phyloP scores from a whole-genome alignment of 768 basidiomycete species.

The Tylopilus sp. region DNA sequence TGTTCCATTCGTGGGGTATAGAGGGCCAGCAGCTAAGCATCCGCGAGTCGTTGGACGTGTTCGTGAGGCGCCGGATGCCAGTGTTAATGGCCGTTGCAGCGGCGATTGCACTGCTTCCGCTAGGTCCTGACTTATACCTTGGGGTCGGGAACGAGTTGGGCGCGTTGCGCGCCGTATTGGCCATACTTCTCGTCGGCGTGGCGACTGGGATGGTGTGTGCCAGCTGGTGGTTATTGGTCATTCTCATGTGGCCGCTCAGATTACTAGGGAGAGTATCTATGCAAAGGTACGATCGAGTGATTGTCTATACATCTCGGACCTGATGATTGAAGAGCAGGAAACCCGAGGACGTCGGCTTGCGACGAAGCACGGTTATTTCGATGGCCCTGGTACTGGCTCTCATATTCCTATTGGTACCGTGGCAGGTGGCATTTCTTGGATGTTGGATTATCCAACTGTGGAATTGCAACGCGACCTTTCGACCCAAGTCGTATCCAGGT shows the following conservation, averaged over 20 bases:
- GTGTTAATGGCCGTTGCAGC: constrained; percentile 43
- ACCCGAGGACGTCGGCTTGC: constrained; percentile 37
- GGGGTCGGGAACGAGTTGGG: constrained; percentile 57
- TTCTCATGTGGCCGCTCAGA: constrained; percentile 46
- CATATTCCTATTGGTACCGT: constrained; percentile 79
- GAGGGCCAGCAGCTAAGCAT: constrained; percentile 41
- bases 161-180: constrained; percentile 38
- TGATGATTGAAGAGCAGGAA: constrained; percentile 9
- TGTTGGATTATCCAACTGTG: constrained; percentile 77
- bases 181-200: constrained; percentile 53
- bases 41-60: constrained; percentile 45
- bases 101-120: constrained; percentile 50
- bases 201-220: constrained; percentile 63
- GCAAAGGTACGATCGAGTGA: constrained; percentile 11
- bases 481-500: constrained; percentile 16
- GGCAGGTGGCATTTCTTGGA: constrained; percentile 88
- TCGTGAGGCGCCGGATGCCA: constrained; percentile 38
- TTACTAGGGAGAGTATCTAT: constrained; percentile 9
- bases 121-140: constrained; percentile 52
- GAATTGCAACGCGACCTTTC: constrained; percentile 46
- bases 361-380: constrained; percentile 51
- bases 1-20: constrained; percentile 51
- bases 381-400: constrained; percentile 57
- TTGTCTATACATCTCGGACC: neutral
- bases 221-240: constrained; percentile 52